Evolutionary conservation across 1,284 basidiomycete genomes (phyloP).

Genomic region (Cryptococcus jaspeensis): DNA sequence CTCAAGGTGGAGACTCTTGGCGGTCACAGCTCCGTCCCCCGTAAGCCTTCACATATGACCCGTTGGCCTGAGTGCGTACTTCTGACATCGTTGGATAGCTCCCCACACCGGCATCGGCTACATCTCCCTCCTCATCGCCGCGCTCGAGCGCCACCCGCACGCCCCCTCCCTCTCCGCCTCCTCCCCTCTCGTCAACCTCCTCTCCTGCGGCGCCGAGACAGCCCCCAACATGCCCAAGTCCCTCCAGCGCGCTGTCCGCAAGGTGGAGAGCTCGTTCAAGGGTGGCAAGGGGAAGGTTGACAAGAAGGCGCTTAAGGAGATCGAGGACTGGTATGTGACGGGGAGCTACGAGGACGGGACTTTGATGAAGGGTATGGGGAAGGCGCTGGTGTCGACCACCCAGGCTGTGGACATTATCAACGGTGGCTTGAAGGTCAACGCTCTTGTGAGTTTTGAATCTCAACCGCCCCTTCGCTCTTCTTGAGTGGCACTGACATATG

Average conservation of each 20-base stretch:
- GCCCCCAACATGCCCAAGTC: conserved; percentile 24
- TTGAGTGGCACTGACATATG: not conserved
- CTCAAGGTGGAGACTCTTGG: conserved; percentile 61
- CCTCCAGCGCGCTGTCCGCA: conserved; percentile 25
- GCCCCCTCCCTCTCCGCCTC: conserved; percentile 27
- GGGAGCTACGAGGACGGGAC: conserved; percentile 22
- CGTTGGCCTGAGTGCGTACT: not conserved
- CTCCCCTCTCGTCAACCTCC: conserved; percentile 27
- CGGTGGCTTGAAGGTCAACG: conserved; percentile 48
- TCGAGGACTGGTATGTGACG: conserved; percentile 30
- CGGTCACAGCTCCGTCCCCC: conserved; percentile 67
- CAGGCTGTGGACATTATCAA: conserved; percentile 47
- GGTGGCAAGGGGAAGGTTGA: conserved; percentile 25
- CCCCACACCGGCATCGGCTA: conserved; percentile 49
- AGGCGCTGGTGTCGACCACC: conserved; percentile 42
- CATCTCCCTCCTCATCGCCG: conserved; percentile 41
- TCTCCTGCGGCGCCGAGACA: conserved; percentile 36
- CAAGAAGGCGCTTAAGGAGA: conserved; percentile 33
- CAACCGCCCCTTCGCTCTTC: too few species aligned
- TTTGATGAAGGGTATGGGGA: conserved; percentile 20
- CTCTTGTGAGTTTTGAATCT: conserved; percentile 24
- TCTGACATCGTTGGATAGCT: conserved; percentile 19
- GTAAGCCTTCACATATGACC: conserved; percentile 29
- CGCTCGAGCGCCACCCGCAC: conserved; percentile 44
- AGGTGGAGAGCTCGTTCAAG: conserved; percentile 23